phyloP scores from a whole-genome alignment of 108 stramenopile species.

The Cyclotella choctawhatcheeana region DNA sequence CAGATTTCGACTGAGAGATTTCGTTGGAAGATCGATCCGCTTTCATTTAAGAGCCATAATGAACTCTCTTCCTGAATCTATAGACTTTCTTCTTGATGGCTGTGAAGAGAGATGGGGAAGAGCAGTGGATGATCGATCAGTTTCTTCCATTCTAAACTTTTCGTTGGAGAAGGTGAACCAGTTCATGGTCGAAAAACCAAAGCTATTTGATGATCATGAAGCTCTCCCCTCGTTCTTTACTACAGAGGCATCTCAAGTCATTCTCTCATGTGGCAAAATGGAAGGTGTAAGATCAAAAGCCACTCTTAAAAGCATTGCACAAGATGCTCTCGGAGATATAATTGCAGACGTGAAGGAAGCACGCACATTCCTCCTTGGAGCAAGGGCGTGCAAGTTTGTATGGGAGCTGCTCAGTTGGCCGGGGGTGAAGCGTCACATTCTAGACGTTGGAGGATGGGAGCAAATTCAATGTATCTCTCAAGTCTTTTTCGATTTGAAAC shows the following conservation, averaged over 20 bases:
- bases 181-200: conserved; percentile 4
- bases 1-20: conserved; percentile 51
- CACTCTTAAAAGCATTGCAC: conserved; percentile 20
- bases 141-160: conserved; percentile 56
- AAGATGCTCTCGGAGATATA: conserved; percentile 35
- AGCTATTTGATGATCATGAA: conserved; percentile 26
- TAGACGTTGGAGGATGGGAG: conserved; percentile 49
- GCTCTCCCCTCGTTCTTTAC: conserved; percentile 35
- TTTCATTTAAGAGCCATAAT: conserved; percentile 54
- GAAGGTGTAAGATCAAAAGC: conserved; percentile 1
- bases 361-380: conserved; percentile 40
- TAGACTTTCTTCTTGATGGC: conserved; percentile 29
- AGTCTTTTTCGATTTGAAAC: conserved; percentile 36
- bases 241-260: conserved; percentile 29
- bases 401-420: conserved; percentile 52
- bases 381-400: conserved; percentile 54
- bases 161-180: conserved; percentile 50
- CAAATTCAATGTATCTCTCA: conserved; percentile 42
- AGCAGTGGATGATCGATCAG: conserved; percentile 57
- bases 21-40: conserved; percentile 57
- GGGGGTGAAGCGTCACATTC: conserved; percentile 50
- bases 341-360: conserved; percentile 51
- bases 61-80: conserved; percentile 42
- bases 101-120: conserved; percentile 44
- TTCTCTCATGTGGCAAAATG: conserved; percentile 1